Evolutionary conservation across 2,329 filamentous ascomycete genomes (phyloP), one percentile per base, ranked within the genome.

Genomic region (Parastagonospora avenae): DNA sequence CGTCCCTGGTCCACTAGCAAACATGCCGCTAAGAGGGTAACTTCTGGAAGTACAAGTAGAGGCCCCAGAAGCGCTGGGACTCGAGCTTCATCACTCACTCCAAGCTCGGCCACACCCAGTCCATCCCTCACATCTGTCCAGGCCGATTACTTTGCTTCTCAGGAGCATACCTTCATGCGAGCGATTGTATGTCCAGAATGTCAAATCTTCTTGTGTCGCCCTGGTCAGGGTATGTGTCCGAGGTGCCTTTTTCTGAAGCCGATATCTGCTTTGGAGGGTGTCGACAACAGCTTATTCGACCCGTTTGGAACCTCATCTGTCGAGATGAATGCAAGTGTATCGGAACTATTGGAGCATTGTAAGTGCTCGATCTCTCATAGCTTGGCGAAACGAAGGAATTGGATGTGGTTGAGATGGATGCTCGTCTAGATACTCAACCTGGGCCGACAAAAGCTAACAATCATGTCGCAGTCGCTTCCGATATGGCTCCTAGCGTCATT

Each of bases 1-100:
- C 62, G 65, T 19, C 70, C 70, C 47, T 74, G 72, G 72, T 74
- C 71, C 2, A 74, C 72, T 32, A 74, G 72, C 64, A 74, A 73
- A 59, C 61, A 72, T 55, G 61, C 64, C 32, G 57, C 63, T 33
- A 73, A 71, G 50, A 60, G 64, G 37, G 68, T 58, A 40, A 66
- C 60, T 40, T 58, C 59, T 10, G 64, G 63, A 50, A 53, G 52
- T 44, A 49, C 60, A 41, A 24, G 19, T 24, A 24, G 19, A 24
- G 73, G 70, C 49, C 67, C 68, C 24, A 55, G 48, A 45, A 67
- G 65, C 54, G 48, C 60, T 30, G 60, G 60, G 46, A 71, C 71
- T 28, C 68, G 66, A 35, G 64, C 66, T 24, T 57, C 63, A 32
- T 59, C 60, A 43, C 57, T 59, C 35, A 68, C 62, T 7, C 63